Base-by-base conservation (phyloP, 2,329 filamentous ascomycete genomes). In the Pseudocercospora cruenta region DNA sequence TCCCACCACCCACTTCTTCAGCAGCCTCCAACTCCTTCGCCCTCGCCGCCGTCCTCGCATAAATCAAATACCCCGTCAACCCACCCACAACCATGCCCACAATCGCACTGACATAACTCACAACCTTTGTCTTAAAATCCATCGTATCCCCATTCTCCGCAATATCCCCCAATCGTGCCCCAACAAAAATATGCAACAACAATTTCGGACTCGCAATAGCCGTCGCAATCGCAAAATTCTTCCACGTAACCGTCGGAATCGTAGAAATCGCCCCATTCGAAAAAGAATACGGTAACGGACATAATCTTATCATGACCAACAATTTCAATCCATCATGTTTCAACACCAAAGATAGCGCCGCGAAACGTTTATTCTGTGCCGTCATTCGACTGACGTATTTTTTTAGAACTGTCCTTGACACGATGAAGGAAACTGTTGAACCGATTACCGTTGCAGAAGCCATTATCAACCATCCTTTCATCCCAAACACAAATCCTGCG, bases 201-300 rank as follows among this genome's bases (percentile, higher is more conserved):
- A 99, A 84, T 76, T 98, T 99, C 6, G 95, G 95, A 14, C 86
- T 88, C 10, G 93, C 89, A 16, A 94, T 82, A 2, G 92, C 90
- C 0, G 94, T 98, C 5, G 95, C 94, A 54, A 93, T 78, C 33
- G 89, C 90, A 80, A 96, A 98, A 55, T 87, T 87, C 67, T 85
- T 78, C 47, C 91, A 91, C 24, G 89, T 86, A 36, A 99, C 92
- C 33, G 91, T 96, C 2, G 94, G 94, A 68, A 99, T 94, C 1
- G 95, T 98, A 31, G 93, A 93, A 63, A 99, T 87, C 67, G 96
- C 96, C 59, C 93, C 95, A 77, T 99, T 99, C 76, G 91, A 94
- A 71, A 98, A 83, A 60, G 91, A 95, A 78, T 96, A 99, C 14
- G 95, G 95, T 67, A 99, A 78, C 1, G 95, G 95, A 75, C 94